Conservation (phyloP, 371 early-diverging fungal species). For the Syncephalastrum sp. region DNA sequence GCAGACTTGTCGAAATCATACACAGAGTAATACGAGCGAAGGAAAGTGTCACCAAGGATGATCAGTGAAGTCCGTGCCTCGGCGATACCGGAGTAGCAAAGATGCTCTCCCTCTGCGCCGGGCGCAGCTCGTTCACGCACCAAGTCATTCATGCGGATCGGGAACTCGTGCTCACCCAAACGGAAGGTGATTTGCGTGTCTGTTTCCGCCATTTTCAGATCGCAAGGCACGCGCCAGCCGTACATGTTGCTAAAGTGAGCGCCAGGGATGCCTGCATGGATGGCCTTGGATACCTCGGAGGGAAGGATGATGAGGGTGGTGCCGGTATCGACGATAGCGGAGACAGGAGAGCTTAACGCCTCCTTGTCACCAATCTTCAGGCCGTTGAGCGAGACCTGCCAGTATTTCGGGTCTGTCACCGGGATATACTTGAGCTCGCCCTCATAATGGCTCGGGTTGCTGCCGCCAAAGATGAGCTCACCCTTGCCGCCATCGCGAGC, state of each 20-base stretch:
- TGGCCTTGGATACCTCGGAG: conserved; percentile 26
- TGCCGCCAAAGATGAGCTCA: conserved; percentile 39
- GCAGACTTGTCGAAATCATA: conserved; percentile 26
- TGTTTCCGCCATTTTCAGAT: conserved; percentile 15
- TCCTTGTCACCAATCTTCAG: conserved; percentile 32
- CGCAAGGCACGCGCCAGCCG: conserved; percentile 47
- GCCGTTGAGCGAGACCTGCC: conserved; percentile 49
- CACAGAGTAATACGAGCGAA: conserved; percentile 31
- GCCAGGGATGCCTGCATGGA: conserved; percentile 44
- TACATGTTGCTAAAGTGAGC: conserved; percentile 23
- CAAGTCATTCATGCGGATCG: conserved; percentile 11
- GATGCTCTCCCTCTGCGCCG: conserved; percentile 1
- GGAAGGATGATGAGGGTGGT: conserved; percentile 31
- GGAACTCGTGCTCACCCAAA: conserved; percentile 20
- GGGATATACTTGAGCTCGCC: conserved; percentile 48
- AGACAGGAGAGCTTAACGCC: conserved; percentile 7
- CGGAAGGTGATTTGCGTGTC: conserved; percentile 15
- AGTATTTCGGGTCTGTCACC: conserved; percentile 39
- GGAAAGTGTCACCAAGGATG: conserved; percentile 37
- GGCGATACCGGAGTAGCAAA: conserved; percentile 40
- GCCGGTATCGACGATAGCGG: conserved; percentile 45
- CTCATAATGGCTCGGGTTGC: conserved; percentile 33
- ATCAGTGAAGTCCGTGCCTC: conserved; percentile 25
- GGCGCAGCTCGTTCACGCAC: conserved; percentile 25
- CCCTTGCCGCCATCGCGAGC: conserved; percentile 33